Conservation (phyloP, 257 asterid genomes). For the Ballota nigra region DNA sequence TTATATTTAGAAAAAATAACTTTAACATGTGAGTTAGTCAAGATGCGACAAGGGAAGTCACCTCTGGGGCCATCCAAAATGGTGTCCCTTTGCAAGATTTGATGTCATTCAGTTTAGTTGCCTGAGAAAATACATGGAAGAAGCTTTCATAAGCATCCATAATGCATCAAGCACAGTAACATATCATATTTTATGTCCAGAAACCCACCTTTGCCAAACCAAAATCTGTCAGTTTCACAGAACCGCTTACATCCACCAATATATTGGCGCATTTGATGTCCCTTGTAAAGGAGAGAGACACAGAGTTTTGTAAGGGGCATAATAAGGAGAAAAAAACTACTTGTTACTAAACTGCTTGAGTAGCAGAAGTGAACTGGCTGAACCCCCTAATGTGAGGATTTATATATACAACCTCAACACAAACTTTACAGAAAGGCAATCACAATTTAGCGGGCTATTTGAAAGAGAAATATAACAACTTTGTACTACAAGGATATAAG, state of each 20-base stretch:
- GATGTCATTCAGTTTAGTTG: slow-evolving; percentile 57
- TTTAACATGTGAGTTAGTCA: slow-evolving; percentile 1
- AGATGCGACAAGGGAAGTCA: slow-evolving; percentile 26
- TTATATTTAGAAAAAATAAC: neutral
- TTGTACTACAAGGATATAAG: neutral
- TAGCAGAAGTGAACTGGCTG: neutral
- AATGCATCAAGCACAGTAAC: neutral
- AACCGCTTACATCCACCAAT: slow-evolving; percentile 62
- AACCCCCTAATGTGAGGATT: slow-evolving; percentile 1
- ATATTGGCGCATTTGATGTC: slow-evolving; percentile 73
- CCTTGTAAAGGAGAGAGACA: slow-evolving; percentile 35
- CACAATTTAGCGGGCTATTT: neutral
- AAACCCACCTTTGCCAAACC: slow-evolving; percentile 64
- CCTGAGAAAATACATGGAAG: slow-evolving; percentile 36
- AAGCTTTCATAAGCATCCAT: slow-evolving; percentile 9
- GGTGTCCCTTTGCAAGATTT: slow-evolving; percentile 73
- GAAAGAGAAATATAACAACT: neutral
- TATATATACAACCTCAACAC: slow-evolving; percentile 6
- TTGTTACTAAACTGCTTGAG: slow-evolving; percentile 14
- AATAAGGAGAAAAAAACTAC: neutral
- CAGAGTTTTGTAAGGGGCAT: slow-evolving; percentile 17
- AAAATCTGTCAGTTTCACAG: slow-evolving; percentile 67
- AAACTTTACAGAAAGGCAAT: neutral
- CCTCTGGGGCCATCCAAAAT: slow-evolving; percentile 80
- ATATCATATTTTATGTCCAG: neutral